Evolutionary conservation across 2,329 filamentous ascomycete species (phyloP).

Genomic region (Aureobasidium pullulans): DNA sequence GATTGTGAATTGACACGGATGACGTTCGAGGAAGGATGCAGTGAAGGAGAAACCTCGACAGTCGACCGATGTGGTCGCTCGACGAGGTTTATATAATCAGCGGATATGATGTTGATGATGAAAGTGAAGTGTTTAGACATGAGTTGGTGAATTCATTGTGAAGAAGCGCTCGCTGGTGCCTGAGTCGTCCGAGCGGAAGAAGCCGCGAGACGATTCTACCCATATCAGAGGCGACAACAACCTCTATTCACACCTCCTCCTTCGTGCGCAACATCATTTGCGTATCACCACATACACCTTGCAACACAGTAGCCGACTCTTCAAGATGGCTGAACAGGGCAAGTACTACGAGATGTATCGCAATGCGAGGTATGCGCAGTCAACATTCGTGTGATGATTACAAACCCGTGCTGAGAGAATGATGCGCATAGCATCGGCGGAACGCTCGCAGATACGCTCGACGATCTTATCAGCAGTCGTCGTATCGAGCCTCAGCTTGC

Average conservation of each 20-base stretch:
- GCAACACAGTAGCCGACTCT: neutral
- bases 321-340: constrained; percentile 41
- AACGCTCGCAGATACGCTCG: constrained; percentile 90
- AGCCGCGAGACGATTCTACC: constrained; percentile 16
- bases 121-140: too few species aligned
- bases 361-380: constrained; percentile 77
- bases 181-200: neutral
- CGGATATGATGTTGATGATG: too few species aligned
- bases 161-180: neutral
- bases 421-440: constrained; percentile 70
- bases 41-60: too few species aligned
- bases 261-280: constrained; percentile 3
- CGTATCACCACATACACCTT: neutral
- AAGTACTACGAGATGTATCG: constrained; percentile 92
- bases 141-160: neutral
- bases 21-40: too few species aligned
- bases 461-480: constrained; percentile 88
- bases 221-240: constrained; percentile 21
- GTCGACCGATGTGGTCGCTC: too few species aligned
- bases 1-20: too few species aligned
- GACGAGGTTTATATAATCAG: too few species aligned
- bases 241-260: neutral
- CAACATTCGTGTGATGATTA: constrained; percentile 18
- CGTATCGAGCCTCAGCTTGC: constrained; percentile 96
- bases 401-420: constrained; percentile 14